phyloP scores from a whole-genome alignment of 1,284 basidiomycete genomes.

The Pascua sp. region DNA sequence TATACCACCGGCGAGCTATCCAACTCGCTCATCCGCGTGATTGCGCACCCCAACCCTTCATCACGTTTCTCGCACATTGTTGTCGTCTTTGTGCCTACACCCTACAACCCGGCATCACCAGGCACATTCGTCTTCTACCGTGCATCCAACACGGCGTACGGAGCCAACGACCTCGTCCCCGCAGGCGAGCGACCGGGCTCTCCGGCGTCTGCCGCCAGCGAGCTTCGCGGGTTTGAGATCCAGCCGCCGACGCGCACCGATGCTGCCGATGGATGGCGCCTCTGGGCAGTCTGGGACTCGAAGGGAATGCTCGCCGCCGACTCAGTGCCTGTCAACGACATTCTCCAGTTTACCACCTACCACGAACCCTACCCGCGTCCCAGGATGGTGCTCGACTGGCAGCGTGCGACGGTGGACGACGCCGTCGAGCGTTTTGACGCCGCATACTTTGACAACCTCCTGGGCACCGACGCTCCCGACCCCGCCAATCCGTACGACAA shows the following conservation, averaged over 20 bases:
- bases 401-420: constrained; percentile 18
- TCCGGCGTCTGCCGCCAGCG: constrained; percentile 23
- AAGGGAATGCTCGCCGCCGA: constrained; percentile 28
- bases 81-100: constrained; percentile 43
- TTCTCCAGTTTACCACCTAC: constrained; percentile 39
- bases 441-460: constrained; percentile 76
- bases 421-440: constrained; percentile 70
- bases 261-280: constrained; percentile 40
- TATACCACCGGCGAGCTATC: neutral
- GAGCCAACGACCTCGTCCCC: constrained; percentile 34
- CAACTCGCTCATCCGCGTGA: constrained; percentile 36
- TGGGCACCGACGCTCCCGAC: constrained; percentile 63
- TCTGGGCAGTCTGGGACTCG: constrained; percentile 51
- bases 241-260: constrained; percentile 28
- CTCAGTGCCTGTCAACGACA: constrained; percentile 32
- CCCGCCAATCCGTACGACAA: constrained; percentile 36
- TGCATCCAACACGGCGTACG: constrained; percentile 24
- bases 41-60: constrained; percentile 31
- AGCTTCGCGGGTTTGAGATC: constrained; percentile 49
- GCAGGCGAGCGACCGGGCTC: constrained; percentile 38
- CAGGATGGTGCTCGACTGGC: constrained; percentile 36
- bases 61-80: constrained; percentile 44
- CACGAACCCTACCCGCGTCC: constrained; percentile 20
- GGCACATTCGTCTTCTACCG: constrained; percentile 48
- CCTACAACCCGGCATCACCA: constrained; percentile 29